Base-by-base conservation (phyloP, 352 stramenopile species). In the Globisporangium cylindrosporum region DNA sequence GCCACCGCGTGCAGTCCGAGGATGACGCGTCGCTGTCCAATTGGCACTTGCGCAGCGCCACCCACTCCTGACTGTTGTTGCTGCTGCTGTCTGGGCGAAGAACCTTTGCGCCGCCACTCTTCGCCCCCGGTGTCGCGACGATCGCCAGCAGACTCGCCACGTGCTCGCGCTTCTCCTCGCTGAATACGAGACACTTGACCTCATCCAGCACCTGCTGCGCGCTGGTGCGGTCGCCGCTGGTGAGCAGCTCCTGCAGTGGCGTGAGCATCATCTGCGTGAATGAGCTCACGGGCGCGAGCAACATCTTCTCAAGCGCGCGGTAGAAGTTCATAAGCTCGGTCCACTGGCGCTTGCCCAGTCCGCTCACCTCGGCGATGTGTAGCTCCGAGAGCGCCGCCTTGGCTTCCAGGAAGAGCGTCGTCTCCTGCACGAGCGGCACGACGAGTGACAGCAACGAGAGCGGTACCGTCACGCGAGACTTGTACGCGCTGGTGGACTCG, bases 371-470 rank as follows among this genome's bases (percentile, higher is more conserved):
- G 1, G 65, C 76, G 24, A 89, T 73, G 36, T 66, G 67, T 4
- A 78, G 56, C 24, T 38, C 67, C 3, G 71, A 82, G 9, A 89
- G 41, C 20, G 80, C 78, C 0, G 81, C 71, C 15, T 84, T 84
- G 24, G 84, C 75, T 51, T 89, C 77, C 1, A 90, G 62, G 29
- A 92, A 87, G 3, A 92, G 57, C 56, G 77, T 90, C 4, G 84
- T 81, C 67, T 92, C 84, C 65, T 88, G 79, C 1, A 90, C 80
- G 0, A 92, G 70, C 5, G 84, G 81, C 73, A 85, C 79, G 46
- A 84, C 76, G 1, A 92, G 71, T 14, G 80, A 71, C n/a, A 92
- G 66, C 51, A 90, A 66, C 12, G 80, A 89, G 4, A 69, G 68
- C 1, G 84, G 70, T 0, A 89, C 75, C 6, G 62, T 68, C 3